Base-by-base conservation (phyloP, 352 stramenopile species). In the Phytophthora nicotianae region DNA sequence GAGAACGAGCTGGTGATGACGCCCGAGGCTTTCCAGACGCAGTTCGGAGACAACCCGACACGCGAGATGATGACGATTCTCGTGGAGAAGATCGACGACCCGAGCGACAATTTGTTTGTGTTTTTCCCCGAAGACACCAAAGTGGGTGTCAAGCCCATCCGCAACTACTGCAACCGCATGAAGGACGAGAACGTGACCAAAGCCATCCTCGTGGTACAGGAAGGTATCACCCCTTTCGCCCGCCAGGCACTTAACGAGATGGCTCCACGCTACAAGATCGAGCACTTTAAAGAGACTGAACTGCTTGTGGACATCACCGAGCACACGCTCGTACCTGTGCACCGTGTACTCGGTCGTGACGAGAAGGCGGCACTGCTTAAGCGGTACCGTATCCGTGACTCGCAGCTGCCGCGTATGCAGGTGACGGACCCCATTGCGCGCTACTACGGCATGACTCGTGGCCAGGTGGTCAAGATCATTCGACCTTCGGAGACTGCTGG, bases 231-330 rank as follows among this genome's bases (percentile, higher is more conserved):
- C 48, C 93, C 97, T 14, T 99, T 99, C 77, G 97, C 97, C 1
- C 98, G 98, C 60, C 89, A 98, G 65, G 96, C 96, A 46, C 79
- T 99, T 11, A 91, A 97, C 48, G 96, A 99, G 76, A 98, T 99
- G 89, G 82, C 81, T 29, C 85, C 88, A 43, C 74, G 85, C 23
- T 95, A 91, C 85, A 92, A 96, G 65, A 93, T 96, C 62, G 97
- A 99, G 72, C 95, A 99, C 81, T 99, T 99, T 60, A 98, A 98
- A 68, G 98, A 99, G 80, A 95, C 94, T 17, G 98, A 99, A 71
- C 78, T 99, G 43, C 90, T 99, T 55, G 96, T 99, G 32, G 98
- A 99, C 78, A 99, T 99, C 74, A 99, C 98, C 33, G 95, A 99
- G 70, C 98, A 99, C 86, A 98, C 97, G 66, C 86, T 99, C 37